Conservation (phyloP, 371 early-diverging fungal genomes). For the Thermomucor indicae-seudaticae region DNA sequence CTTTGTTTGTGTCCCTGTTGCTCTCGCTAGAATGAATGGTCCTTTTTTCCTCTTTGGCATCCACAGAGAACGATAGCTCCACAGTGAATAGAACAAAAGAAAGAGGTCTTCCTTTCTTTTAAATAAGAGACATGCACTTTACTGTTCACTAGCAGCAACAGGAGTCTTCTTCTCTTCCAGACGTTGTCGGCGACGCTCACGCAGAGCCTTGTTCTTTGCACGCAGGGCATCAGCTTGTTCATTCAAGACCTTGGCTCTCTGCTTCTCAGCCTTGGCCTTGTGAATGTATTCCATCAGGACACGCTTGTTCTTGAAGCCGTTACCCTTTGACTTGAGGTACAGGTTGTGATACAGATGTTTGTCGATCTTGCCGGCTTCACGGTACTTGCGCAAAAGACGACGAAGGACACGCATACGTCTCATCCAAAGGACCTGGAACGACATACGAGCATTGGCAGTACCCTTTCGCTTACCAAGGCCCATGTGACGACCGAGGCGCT, state of each 20-base stretch:
- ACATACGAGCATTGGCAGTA: slow-evolving; percentile 99
- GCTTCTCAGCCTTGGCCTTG: slow-evolving; percentile 99
- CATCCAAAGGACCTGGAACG: slow-evolving; percentile 98
- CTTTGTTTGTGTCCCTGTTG: too few species aligned
- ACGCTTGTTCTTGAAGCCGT: slow-evolving; percentile 99
- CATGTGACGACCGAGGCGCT: slow-evolving; percentile 98
- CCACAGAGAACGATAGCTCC: too few species aligned
- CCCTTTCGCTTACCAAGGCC: slow-evolving; percentile 99
- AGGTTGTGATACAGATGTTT: slow-evolving; percentile 97
- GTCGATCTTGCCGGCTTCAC: slow-evolving; percentile 98
- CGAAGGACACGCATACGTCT: slow-evolving; percentile 98
- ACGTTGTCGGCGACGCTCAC: slow-evolving; percentile 89
- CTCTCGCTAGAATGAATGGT: too few species aligned
- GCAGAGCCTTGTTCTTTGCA: slow-evolving; percentile 93
- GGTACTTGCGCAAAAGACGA: slow-evolving; percentile 96
- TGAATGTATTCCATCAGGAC: slow-evolving; percentile 99
- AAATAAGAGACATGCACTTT: background rate
- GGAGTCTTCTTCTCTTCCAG: slow-evolving; percentile 70
- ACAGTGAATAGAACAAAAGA: too few species aligned
- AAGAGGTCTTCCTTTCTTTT: too few species aligned
- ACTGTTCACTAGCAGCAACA: slow-evolving; percentile 6
- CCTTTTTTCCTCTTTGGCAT: too few species aligned
- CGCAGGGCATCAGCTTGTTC: slow-evolving; percentile 99
- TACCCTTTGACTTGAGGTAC: slow-evolving; percentile 99
- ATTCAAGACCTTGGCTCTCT: slow-evolving; percentile 89